phyloP scores from a whole-genome alignment of 2,329 filamentous ascomycete genomes.

The Colletotrichum karsti region DNA sequence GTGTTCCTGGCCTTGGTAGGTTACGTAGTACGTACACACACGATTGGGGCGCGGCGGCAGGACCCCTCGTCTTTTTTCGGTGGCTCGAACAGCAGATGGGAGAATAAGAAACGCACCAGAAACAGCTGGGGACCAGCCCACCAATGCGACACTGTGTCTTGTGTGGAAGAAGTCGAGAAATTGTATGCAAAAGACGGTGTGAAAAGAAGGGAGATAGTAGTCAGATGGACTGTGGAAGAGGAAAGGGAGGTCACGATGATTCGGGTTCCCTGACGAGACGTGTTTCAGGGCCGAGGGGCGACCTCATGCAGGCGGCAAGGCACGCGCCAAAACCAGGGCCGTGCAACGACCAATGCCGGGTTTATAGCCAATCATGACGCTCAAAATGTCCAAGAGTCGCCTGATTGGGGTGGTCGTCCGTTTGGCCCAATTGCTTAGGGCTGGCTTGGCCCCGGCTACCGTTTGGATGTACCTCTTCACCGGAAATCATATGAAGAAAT shows the following conservation, averaged over 20 bases:
- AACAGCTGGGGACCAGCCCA: conserved; percentile 21
- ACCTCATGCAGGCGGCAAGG: conserved; percentile 15
- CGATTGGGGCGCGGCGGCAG: conserved; percentile 5
- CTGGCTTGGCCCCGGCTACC: conserved; percentile 14
- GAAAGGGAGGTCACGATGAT: conserved; percentile 24
- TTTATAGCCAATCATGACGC: conserved; percentile 14
- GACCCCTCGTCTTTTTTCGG: conserved; percentile 1
- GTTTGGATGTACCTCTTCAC: neutral
- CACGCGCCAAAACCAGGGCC: conserved; percentile 16
- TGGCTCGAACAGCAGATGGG: conserved; percentile 19
- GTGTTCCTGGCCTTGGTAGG: neutral
- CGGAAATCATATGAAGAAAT: neutral
- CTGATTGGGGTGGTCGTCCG: conserved; percentile 25
- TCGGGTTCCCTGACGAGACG: conserved; percentile 26
- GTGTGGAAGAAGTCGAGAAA: neutral
- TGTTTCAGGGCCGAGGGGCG: conserved; percentile 28
- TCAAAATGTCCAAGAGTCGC: conserved; percentile 19
- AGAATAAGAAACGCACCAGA: conserved; percentile 30
- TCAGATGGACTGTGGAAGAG: conserved; percentile 3
- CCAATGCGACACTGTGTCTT: conserved; percentile 7
- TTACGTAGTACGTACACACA: neutral
- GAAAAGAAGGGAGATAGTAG: neutral
- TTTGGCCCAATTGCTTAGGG: conserved; percentile 16
- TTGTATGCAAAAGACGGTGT: neutral
- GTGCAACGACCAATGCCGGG: conserved; percentile 3